These are phyloP conservation scores for Gigaspora rosea DNA, from an alignment of 192 early-diverging fungal genomes.

Conservation along the genomic window DNA sequence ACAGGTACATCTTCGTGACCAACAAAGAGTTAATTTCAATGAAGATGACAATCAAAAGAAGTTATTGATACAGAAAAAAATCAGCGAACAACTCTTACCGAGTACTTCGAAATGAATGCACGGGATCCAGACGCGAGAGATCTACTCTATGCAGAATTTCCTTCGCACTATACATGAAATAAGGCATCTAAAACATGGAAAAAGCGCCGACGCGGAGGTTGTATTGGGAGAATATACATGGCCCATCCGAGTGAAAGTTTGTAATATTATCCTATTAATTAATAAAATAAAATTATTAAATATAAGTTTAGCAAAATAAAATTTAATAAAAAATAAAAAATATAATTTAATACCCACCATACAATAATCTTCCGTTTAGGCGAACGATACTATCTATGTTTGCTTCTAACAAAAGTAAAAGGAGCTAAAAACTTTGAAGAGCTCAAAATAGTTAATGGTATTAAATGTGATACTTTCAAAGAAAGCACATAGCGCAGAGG, in stretches of 20 bases:
- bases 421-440: slow-evolving; percentile 31
- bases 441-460: slow-evolving; percentile 23
- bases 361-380: slow-evolving; percentile 1
- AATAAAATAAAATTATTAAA: no score
- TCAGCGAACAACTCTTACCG: slow-evolving; percentile 20
- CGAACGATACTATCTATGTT: slow-evolving; percentile 35
- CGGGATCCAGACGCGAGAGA: not conserved
- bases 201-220: not conserved
- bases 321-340: no score
- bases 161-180: not conserved
- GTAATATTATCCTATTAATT: no score
- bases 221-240: not conserved
- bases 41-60: not conserved
- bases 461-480: slow-evolving; percentile 26
- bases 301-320: no score
- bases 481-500: slow-evolving; percentile 21
- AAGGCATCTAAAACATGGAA: not conserved
- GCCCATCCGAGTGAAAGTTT: not conserved
- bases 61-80: slow-evolving; percentile 16
- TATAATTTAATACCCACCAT: no score
- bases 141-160: slow-evolving; percentile 23
- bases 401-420: slow-evolving; percentile 29
- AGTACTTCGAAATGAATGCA: slow-evolving; percentile 28
- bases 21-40: not conserved
- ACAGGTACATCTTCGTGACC: not conserved